Evolutionary conservation across 2,329 filamentous ascomycete genomes (phyloP), one percentile per base, ranked within the genome.

Genomic region (Arthrobotrys conoides): DNA sequence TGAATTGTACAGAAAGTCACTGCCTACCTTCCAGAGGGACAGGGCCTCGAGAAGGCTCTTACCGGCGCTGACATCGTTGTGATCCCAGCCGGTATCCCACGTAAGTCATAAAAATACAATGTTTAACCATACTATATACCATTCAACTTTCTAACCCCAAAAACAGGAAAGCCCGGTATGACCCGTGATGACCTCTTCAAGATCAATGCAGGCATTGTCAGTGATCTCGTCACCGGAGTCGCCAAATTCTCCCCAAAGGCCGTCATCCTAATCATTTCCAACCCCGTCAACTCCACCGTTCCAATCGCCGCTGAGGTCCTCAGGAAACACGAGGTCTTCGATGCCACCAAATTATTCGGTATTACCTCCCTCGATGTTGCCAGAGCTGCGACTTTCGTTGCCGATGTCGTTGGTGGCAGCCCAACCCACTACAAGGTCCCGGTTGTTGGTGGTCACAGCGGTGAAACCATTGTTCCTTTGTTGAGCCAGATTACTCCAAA

Each of bases 111-210:
- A 59, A 27, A 38, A 59, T 38, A 20, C n/a, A n/a, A n/a, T n/a
- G n/a, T n/a, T n/a, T n/a, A n/a, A n/a, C n/a, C n/a, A n/a, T n/a
- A n/a, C n/a, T n/a, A n/a, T n/a, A n/a, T n/a, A n/a, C n/a, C n/a
- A n/a, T n/a, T n/a, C n/a, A n/a, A n/a, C 12, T 12, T 16, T 41
- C 38, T n/a, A 30, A 36, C 33, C 1, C 33, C 18, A 51, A 9
- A 20, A 55, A 48, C 69, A 97, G 95, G 95, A 87, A 98, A 98
- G 90, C 96, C 96, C 83, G 96, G 96, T 84, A 99, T 99, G 96
- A 97, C 93, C 86, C 94, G 96, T 87, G 96, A 99, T 84, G 96
- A 98, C 85, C 93, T 99, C 77, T 99, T 99, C 92, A 97, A 97
- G 88, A 97, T 97, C 89, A 99, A 99, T 86, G 96, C 96, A 79